Evolutionary conservation across 257 asterid species (phyloP).

Genomic region (Capsicum rhomboideum): DNA sequence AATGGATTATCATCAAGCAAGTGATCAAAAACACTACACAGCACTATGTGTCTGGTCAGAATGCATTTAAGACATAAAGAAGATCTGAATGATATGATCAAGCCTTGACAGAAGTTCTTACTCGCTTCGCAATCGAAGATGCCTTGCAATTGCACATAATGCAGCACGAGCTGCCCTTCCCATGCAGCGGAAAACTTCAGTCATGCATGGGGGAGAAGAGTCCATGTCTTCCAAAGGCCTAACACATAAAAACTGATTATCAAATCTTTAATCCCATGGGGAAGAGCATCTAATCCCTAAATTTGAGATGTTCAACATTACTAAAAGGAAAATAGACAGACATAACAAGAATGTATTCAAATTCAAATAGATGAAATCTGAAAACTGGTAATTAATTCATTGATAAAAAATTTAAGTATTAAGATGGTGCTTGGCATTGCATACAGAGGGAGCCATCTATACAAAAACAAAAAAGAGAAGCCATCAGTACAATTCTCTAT

Average conservation of each 20-base stretch:
- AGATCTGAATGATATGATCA: neutral
- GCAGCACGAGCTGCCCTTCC: constrained; percentile 90
- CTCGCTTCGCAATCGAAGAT: constrained; percentile 95
- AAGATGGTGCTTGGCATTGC: neutral
- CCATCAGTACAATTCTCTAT: neutral
- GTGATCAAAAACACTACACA: constrained; percentile 73
- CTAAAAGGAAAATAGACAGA: neutral
- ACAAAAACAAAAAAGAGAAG: neutral
- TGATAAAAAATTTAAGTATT: neutral
- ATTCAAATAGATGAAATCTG: neutral
- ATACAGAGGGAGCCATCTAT: neutral
- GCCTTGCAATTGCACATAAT: constrained; percentile 77
- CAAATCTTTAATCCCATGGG: constrained; percentile 13
- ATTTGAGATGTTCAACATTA: neutral
- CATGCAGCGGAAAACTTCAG: constrained; percentile 88
- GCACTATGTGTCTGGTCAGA: constrained; percentile 5
- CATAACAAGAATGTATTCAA: neutral
- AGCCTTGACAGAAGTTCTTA: constrained; percentile 20
- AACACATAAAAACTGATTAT: constrained; percentile 7
- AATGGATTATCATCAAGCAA: constrained; percentile 92
- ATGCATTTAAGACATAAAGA: neutral
- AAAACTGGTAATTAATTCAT: neutral
- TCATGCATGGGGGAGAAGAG: constrained; percentile 94
- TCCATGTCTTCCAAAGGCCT: constrained; percentile 86
- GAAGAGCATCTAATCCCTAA: constrained; percentile 1